phyloP scores from a whole-genome alignment of 495 filamentous ascomycete species.

The Talaromyces wortmannii region DNA sequence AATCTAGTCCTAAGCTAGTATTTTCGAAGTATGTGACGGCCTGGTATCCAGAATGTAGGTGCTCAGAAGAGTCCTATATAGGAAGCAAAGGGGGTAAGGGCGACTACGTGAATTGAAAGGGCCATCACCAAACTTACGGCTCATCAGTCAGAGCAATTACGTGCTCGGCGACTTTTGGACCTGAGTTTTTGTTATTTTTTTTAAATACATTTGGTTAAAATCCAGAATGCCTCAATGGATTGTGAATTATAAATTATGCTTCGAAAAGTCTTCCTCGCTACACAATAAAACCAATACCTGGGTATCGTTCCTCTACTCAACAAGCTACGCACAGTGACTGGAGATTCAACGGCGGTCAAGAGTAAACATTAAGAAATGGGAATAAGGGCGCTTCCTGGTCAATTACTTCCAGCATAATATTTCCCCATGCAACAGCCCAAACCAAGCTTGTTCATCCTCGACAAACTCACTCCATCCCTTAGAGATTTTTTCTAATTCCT shows the following conservation, averaged over 20 bases:
- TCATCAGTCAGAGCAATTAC: conserved; percentile 6
- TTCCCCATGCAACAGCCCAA: conserved; percentile 43
- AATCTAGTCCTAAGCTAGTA: conserved; percentile 1
- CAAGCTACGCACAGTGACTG: neutral
- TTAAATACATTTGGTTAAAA: neutral
- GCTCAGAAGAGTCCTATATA: conserved; percentile 2
- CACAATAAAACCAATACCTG: neutral
- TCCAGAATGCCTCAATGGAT: neutral
- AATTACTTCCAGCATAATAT: conserved; percentile 40
- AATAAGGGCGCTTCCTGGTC: neutral
- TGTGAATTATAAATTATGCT: neutral
- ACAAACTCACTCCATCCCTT: conserved; percentile 37
- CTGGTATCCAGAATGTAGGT: conserved; percentile 2
- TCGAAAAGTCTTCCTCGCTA: neutral
- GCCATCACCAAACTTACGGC: conserved; percentile 3
- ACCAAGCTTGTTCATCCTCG: conserved; percentile 41
- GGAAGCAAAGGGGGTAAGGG: conserved; percentile 3
- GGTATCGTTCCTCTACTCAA: neutral
- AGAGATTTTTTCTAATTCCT: conserved; percentile 32
- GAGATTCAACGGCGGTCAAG: neutral
- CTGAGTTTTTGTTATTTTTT: neutral
- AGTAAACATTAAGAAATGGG: neutral
- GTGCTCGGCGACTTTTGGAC: conserved; percentile 2
- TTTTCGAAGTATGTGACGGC: conserved; percentile 8
- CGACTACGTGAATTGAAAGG: conserved; percentile 2